phyloP scores from a whole-genome alignment of 371 early-diverging fungal species.

The Amoeboradix gromovi region DNA sequence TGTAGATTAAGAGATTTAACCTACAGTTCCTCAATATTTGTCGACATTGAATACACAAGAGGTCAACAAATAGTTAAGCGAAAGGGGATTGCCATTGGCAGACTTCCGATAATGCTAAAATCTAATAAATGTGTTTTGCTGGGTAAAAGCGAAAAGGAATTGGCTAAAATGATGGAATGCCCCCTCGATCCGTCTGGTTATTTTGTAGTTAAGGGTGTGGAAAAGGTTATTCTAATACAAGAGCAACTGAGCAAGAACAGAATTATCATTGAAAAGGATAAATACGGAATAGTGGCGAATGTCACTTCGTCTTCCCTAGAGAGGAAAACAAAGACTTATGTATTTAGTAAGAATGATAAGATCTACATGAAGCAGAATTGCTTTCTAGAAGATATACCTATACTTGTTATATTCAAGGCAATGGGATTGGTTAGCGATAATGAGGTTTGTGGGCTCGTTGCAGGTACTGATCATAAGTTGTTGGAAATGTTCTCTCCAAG shows the following conservation, averaged over 20 bases:
- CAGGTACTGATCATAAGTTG: constrained; percentile 49
- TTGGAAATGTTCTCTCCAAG: constrained; percentile 59
- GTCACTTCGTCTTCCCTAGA: constrained; percentile 81
- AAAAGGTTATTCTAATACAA: constrained; percentile 97
- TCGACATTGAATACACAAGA: constrained; percentile 88
- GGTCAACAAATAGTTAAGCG: constrained; percentile 57
- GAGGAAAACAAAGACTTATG: constrained; percentile 86
- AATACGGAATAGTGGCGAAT: constrained; percentile 51
- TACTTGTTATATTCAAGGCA: constrained; percentile 30
- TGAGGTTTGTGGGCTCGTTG: constrained; percentile 78
- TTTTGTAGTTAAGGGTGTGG: constrained; percentile 93
- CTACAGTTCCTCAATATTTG: constrained; percentile 80
- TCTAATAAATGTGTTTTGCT: constrained; percentile 60
- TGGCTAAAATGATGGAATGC: constrained; percentile 74
- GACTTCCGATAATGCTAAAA: constrained; percentile 96
- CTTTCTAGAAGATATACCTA: constrained; percentile 78
- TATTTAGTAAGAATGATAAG: constrained; percentile 43
- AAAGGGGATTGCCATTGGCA: constrained; percentile 67
- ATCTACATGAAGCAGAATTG: constrained; percentile 75
- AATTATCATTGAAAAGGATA: constrained; percentile 87
- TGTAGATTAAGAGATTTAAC: constrained; percentile 95
- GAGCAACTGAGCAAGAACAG: constrained; percentile 99
- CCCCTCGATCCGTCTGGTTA: constrained; percentile 98
- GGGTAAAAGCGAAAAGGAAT: constrained; percentile 40
- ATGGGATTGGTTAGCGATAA: constrained; percentile 84